Base-by-base conservation (phyloP, 2,329 filamentous ascomycete genomes). In the Alternaria brassicae region DNA sequence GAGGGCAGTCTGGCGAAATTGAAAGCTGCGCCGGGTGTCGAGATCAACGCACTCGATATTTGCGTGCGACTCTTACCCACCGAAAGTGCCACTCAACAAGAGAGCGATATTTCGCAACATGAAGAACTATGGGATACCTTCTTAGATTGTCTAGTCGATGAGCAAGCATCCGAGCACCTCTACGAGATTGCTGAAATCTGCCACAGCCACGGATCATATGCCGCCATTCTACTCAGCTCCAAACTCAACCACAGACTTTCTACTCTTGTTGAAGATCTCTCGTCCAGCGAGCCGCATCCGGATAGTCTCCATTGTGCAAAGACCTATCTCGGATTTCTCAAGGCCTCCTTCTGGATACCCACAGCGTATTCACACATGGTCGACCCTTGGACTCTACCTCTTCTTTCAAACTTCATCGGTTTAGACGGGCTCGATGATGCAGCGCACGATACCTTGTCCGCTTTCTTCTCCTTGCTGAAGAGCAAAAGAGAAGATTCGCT, bases 311-410 rank as follows among this genome's bases (percentile, higher is more conserved):
- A 34, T 12, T 34, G 13, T 60, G 32, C 56, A 45, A 40, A 58
- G 39, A 59, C 64, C 1, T 72, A 71, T 53, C 51, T 76, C 10
- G 60, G 52, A 6, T 74, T 77, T 34, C 56, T 77, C 23, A 73
- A 72, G 53, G 68, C 66, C 57, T 76, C 71, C 3, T 76, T 69
- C 52, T 76, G 72, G 73, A 63, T 74, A 6, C 66, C 73, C 3
- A 34, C 51, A 2, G 51, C 58, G 8, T 54, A 56, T 25, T 45
- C 58, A 13, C 72, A 75, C 37, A 65, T 68, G 30, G 55, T 75
- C 12, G 60, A 58, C 15, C 59, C 61, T 2, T 47, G 54, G n/a
- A 53, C 64, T 13, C 40, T 71, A 9, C 32, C 59, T 13, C 10
- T 65, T 8, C 53, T 77, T 6, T 53, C 70, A 15, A 40, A 49